Percentiles rank a stretch among this genome's conserved stretches.
These are phyloP conservation scores for Fusarium penzigii DNA, from an alignment of 2,329 filamentous ascomycete species.

Conservation along the genomic window DNA sequence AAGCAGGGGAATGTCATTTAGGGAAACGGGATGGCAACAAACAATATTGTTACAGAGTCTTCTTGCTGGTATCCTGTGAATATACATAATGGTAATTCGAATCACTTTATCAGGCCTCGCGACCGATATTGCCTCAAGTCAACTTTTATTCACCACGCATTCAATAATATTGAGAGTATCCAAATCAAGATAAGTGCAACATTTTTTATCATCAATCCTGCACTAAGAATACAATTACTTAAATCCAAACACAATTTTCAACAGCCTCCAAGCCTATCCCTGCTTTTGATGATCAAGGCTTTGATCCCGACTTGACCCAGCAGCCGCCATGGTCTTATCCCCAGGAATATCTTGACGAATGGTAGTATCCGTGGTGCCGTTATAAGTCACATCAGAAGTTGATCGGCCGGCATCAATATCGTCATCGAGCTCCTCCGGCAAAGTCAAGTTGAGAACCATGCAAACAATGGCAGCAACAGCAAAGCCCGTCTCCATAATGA, in stretches of 20 bases:
- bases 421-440: slow-evolving; percentile 77
- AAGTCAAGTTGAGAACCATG: slow-evolving; percentile 70
- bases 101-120: too few relatives aligned
- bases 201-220: too few relatives aligned
- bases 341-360: not conserved
- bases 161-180: too few relatives aligned
- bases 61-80: too few relatives aligned
- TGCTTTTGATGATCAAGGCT: slow-evolving; percentile 14
- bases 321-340: not conserved
- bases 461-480: slow-evolving; percentile 73
- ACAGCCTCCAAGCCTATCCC: not conserved
- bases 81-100: too few relatives aligned
- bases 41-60: too few relatives aligned
- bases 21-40: too few relatives aligned
- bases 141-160: too few relatives aligned
- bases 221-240: not conserved
- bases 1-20: too few relatives aligned
- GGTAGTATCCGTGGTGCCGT: not conserved
- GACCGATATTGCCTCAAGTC: too few relatives aligned
- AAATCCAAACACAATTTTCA: not conserved
- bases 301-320: slow-evolving; percentile 8
- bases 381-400: not conserved
- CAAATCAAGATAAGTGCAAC: too few relatives aligned
- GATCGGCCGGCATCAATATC: slow-evolving; percentile 30
- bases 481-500: slow-evolving; percentile 76